These are phyloP conservation scores for Setaria italica DNA, from an alignment of 202 grass and related monocot genomes.

Conservation along the genomic window DNA sequence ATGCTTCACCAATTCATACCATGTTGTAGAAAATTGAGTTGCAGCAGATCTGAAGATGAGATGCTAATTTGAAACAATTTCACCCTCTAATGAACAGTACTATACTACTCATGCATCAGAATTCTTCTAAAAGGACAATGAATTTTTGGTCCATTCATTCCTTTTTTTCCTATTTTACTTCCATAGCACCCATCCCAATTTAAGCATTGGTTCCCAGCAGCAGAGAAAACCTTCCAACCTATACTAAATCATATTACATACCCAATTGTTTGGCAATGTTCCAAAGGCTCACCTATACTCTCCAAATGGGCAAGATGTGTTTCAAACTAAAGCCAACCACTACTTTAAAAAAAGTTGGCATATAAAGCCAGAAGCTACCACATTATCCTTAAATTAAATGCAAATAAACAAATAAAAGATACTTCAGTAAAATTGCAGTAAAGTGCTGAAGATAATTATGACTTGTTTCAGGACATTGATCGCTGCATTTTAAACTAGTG, in stretches of 20 bases:
- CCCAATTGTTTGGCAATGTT: not conserved
- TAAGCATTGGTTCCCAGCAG: not conserved
- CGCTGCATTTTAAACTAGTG: not conserved
- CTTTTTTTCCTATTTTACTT: not conserved
- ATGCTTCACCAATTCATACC: not conserved
- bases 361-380: slow-evolving; percentile 1
- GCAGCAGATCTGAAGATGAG: not conserved
- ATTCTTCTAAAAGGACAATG: not conserved
- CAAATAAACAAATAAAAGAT: slow-evolving; percentile 21
- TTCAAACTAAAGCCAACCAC: not conserved
- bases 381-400: slow-evolving; percentile 4
- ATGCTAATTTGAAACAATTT: slow-evolving; percentile 1
- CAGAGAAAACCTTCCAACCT: not conserved
- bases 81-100: not conserved
- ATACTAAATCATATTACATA: not conserved
- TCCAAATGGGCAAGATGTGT: not conserved
- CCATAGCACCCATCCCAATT: not conserved
- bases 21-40: not conserved
- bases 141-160: not conserved
- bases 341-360: slow-evolving; percentile 10
- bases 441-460: not conserved
- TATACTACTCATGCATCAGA: not conserved
- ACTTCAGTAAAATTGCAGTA: not conserved
- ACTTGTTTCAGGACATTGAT: not conserved
- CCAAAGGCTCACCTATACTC: not conserved